phyloP scores from a whole-genome alignment of 1,284 basidiomycete species.

The Naganishia sp. region DNA sequence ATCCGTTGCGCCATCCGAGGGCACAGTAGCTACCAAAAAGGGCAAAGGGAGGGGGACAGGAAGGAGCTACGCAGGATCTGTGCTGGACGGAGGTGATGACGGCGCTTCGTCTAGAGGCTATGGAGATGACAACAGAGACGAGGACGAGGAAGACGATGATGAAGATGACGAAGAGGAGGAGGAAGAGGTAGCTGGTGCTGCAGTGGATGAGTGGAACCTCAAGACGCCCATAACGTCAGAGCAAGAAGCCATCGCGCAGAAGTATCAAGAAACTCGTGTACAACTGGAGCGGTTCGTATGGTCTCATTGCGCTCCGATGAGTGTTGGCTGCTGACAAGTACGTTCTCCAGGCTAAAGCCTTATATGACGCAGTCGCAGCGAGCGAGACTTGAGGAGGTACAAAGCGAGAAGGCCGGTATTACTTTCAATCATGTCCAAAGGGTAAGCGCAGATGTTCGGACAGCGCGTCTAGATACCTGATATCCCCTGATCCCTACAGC shows the following conservation, averaged over 20 bases:
- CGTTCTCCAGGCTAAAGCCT: slow-evolving; percentile 5
- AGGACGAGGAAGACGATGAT: slow-evolving; percentile 17
- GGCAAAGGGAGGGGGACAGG: slow-evolving; percentile 9
- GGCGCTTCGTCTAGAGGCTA: slow-evolving; percentile 9
- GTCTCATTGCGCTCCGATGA: neutral
- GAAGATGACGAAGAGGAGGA: slow-evolving; percentile 24
- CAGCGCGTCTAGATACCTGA: neutral
- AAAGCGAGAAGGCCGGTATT: slow-evolving; percentile 24
- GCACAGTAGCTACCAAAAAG: slow-evolving; percentile 3
- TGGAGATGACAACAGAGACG: slow-evolving; percentile 15
- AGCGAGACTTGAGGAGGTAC: slow-evolving; percentile 18
- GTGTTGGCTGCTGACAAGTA: neutral
- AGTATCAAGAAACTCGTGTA: slow-evolving; percentile 22
- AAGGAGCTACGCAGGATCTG: slow-evolving; percentile 20
- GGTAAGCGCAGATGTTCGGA: neutral
- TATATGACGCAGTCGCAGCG: slow-evolving; percentile 23
- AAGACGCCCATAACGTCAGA: slow-evolving; percentile 24
- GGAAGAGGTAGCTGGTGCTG: slow-evolving; percentile 17
- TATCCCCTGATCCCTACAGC: neutral
- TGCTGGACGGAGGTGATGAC: slow-evolving; percentile 19
- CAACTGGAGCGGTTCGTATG: slow-evolving; percentile 19
- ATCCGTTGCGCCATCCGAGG: slow-evolving; percentile 16
- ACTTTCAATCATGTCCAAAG: slow-evolving; percentile 26
- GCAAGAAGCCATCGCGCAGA: slow-evolving; percentile 23
- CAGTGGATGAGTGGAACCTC: slow-evolving; percentile 20